A percentile compares a stretch with the other conserved stretches of the same genome.
Conservation (phyloP, 73 alveolate species). For the Blepharisma japonicum region DNA sequence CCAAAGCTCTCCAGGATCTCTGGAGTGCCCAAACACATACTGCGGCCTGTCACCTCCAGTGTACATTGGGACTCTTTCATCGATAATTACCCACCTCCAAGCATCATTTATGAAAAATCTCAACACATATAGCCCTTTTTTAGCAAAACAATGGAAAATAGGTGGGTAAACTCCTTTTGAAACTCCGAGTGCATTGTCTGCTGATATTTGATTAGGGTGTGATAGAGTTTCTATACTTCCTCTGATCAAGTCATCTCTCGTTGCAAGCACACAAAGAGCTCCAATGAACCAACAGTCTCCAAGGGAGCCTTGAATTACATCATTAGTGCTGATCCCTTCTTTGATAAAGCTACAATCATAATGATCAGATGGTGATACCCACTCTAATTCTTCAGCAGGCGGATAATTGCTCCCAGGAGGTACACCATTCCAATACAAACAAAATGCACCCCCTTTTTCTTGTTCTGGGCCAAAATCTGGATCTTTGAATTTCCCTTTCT, state of each 20-base stretch:
- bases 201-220: slow-evolving; percentile 52
- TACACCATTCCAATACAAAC: slow-evolving; percentile 69
- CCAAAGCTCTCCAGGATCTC: slow-evolving; percentile 86
- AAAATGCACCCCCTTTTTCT: slow-evolving; percentile 63
- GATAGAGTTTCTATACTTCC: slow-evolving; percentile 69
- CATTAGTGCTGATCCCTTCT: slow-evolving; percentile 90
- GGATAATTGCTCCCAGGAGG: slow-evolving; percentile 73
- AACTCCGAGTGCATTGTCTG: slow-evolving; percentile 60
- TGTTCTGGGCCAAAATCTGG: slow-evolving; percentile 93
- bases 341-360: slow-evolving; percentile 70
- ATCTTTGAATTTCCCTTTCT: slow-evolving; percentile 64
- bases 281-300: slow-evolving; percentile 99
- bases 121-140: slow-evolving; percentile 85
- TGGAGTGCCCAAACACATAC: slow-evolving; percentile 83
- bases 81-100: slow-evolving; percentile 88
- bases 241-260: slow-evolving; percentile 87
- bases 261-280: slow-evolving; percentile 97
- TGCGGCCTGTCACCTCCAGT: slow-evolving; percentile 29
- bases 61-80: slow-evolving; percentile 75
- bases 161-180: slow-evolving; percentile 97
- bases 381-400: slow-evolving; percentile 73
- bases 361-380: slow-evolving; percentile 88
- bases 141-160: slow-evolving; percentile 81
- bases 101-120: slow-evolving; percentile 87
- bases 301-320: slow-evolving; percentile 90